phyloP scores from a whole-genome alignment of 306 rosid genomes.

The Ormosia emarginata region DNA sequence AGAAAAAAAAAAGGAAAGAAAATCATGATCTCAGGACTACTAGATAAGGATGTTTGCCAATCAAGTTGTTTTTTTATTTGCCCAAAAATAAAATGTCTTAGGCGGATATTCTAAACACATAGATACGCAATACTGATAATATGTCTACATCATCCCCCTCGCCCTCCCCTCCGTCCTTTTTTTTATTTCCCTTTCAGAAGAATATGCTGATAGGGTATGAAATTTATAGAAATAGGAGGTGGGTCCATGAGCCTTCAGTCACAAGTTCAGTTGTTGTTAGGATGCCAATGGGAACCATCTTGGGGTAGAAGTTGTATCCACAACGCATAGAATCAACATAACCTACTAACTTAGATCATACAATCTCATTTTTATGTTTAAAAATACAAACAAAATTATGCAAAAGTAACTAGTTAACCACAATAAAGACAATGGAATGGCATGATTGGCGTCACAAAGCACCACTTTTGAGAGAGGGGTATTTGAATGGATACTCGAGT shows the following conservation, averaged over 20 bases:
- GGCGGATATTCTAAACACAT: neutral
- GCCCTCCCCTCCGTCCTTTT: too few species aligned
- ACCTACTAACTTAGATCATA: neutral
- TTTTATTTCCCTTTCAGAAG: too few species aligned
- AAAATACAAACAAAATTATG: constrained; percentile 3
- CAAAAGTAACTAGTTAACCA: constrained; percentile 10
- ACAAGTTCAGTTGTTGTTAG: neutral
- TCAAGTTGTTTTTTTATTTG: neutral
- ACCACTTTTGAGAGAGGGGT: constrained; percentile 35
- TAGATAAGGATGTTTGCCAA: neutral
- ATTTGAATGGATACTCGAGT: constrained; percentile 58
- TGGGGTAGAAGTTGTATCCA: neutral
- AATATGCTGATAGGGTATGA: neutral
- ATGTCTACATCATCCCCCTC: too few species aligned
- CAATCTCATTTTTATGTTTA: neutral
- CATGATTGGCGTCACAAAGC: constrained; percentile 52
- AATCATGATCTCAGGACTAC: neutral
- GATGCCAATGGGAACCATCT: constrained; percentile 17
- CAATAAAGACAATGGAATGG: constrained; percentile 52
- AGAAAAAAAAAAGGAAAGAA: too few species aligned
- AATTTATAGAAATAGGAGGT: neutral
- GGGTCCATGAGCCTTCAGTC: neutral
- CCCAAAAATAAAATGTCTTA: neutral
- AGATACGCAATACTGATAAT: too few species aligned
- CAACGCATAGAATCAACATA: neutral